These are phyloP conservation scores for Cutaneotrichosporon daszewskae DNA, from an alignment of 1,284 basidiomycete species.

Conservation along the genomic window DNA sequence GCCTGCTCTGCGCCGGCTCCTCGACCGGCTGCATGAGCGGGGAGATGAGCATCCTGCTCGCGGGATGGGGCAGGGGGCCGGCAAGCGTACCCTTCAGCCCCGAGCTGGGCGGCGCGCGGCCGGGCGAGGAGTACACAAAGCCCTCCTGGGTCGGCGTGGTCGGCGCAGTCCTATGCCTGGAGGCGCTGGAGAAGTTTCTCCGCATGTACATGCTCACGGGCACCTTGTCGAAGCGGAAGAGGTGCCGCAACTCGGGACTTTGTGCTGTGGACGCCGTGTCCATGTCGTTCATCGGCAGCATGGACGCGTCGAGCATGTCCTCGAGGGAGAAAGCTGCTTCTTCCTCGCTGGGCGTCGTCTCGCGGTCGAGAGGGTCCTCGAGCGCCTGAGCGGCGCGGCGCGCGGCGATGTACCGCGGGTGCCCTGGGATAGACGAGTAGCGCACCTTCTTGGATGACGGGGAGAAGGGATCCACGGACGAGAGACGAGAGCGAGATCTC, in stretches of 20 bases:
- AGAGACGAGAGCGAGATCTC: slow-evolving; percentile 22
- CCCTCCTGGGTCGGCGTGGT: slow-evolving; percentile 2
- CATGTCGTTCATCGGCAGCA: slow-evolving; percentile 26
- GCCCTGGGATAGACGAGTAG: slow-evolving; percentile 45
- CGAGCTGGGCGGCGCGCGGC: neutral
- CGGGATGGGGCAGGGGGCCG: slow-evolving; percentile 12
- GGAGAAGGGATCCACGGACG: slow-evolving; percentile 24
- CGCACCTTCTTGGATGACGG: slow-evolving; percentile 28
- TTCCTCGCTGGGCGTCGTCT: slow-evolving; percentile 28
- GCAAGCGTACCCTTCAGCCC: slow-evolving; percentile 11
- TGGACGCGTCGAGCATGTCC: slow-evolving; percentile 40
- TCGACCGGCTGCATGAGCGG: slow-evolving; percentile 13
- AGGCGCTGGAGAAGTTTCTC: slow-evolving; percentile 9
- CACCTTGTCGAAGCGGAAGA: slow-evolving; percentile 42
- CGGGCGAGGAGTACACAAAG: slow-evolving; percentile 9
- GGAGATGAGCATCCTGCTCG: slow-evolving; percentile 18
- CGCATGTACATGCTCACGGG: slow-evolving; percentile 7
- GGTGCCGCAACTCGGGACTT: slow-evolving; percentile 23
- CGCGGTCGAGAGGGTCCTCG: slow-evolving; percentile 26
- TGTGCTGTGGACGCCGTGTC: slow-evolving; percentile 9
- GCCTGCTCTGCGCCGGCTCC: slow-evolving; percentile 15
- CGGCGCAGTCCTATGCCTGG: slow-evolving; percentile 12
- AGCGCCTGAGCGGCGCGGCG: slow-evolving; percentile 23
- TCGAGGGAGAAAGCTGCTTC: slow-evolving; percentile 31
- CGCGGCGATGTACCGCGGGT: slow-evolving; percentile 40